These are phyloP conservation scores for Aureobasidium uvarum DNA, from an alignment of 2,329 filamentous ascomycete genomes.

Conservation along the genomic window DNA sequence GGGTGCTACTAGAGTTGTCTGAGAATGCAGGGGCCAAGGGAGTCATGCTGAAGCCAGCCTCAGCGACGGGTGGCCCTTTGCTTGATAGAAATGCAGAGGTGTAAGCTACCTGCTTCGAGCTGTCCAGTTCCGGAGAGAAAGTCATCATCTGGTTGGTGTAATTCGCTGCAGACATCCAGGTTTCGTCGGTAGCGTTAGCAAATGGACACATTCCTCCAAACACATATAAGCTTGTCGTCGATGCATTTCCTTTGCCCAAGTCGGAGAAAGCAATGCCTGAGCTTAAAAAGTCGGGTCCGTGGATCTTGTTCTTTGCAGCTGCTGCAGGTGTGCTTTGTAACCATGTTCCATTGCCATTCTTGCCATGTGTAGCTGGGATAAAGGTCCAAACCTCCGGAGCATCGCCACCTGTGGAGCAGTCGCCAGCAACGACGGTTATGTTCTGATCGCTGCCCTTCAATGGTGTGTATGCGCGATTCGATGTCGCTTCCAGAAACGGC, in stretches of 20 bases:
- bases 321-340: constrained; percentile 42
- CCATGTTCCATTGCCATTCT: constrained; percentile 57
- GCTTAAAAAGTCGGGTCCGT: constrained; percentile 58
- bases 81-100: constrained; percentile 46
- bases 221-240: constrained; percentile 62
- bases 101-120: constrained; percentile 22
- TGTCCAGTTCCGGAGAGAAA: constrained; percentile 51
- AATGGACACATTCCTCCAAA: constrained; percentile 90
- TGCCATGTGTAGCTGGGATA: constrained; percentile 46
- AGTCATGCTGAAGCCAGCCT: constrained; percentile 85
- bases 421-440: constrained; percentile 70
- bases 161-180: constrained; percentile 66
- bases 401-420: constrained; percentile 58
- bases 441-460: constrained; percentile 65
- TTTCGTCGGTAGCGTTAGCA: constrained; percentile 43
- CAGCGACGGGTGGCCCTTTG: constrained; percentile 67
- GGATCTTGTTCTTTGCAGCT: constrained; percentile 33
- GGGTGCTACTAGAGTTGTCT: constrained; percentile 54
- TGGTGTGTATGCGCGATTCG: constrained; percentile 62
- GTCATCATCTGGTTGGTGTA: constrained; percentile 80
- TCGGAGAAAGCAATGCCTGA: constrained; percentile 67
- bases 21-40: constrained; percentile 67
- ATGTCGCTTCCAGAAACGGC: constrained; percentile 59
- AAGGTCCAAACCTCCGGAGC: constrained; percentile 67
- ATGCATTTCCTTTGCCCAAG: constrained; percentile 54